Percentiles rank a stretch among this genome's conserved stretches.
These are phyloP conservation scores for Nicotiana benthamiana DNA, from an alignment of 257 asterid species.

Conservation along the genomic window DNA sequence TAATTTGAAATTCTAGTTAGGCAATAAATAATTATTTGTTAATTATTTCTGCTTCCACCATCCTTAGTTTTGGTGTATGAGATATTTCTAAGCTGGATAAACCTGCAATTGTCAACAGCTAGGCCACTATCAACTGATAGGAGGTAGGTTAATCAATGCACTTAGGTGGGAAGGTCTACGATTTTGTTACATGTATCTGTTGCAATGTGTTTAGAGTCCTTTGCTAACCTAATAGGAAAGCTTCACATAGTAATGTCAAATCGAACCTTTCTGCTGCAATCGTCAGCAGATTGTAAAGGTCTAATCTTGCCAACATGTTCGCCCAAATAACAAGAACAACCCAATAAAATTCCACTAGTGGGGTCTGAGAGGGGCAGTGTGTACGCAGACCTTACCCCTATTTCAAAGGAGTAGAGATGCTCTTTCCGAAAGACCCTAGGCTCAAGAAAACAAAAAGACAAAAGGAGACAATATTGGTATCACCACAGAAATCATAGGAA, in stretches of 20 bases:
- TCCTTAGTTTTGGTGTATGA: not conserved
- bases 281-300: not conserved
- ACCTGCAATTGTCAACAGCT: not conserved
- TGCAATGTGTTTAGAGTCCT: not conserved
- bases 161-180: not conserved
- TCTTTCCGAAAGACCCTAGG: too few species aligned
- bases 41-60: not conserved
- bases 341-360: too few species aligned
- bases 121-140: not conserved
- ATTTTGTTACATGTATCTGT: not conserved
- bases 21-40: not conserved
- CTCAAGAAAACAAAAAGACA: too few species aligned
- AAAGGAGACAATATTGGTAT: too few species aligned
- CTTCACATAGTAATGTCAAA: not conserved
- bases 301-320: not conserved
- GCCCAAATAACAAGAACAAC: too few species aligned
- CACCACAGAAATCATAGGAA: too few species aligned
- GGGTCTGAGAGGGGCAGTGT: too few species aligned
- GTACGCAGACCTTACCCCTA: too few species aligned
- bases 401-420: too few species aligned
- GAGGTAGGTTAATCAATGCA: not conserved
- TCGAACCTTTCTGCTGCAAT: not conserved
- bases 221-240: not conserved
- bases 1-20: not conserved
- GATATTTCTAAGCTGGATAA: not conserved